Conservation (phyloP, 768 basidiomycete species). For the Termitomyces sp. region DNA sequence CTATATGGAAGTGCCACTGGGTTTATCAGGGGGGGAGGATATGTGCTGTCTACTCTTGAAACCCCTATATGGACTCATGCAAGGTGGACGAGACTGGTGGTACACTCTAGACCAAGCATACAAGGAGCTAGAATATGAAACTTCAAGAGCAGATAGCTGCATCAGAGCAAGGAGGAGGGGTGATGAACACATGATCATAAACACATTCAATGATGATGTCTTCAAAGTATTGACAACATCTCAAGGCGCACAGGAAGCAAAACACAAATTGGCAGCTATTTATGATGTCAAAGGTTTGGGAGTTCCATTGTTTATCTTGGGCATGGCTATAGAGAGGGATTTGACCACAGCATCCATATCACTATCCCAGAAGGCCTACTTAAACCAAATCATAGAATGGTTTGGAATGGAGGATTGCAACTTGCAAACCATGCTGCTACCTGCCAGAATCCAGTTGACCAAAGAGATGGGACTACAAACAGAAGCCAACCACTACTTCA, state of each 20-base stretch:
- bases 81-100: too few relatives aligned
- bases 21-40: background rate
- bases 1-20: background rate
- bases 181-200: background rate
- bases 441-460: too few relatives aligned
- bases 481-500: too few relatives aligned
- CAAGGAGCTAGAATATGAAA: background rate
- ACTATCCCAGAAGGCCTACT: background rate
- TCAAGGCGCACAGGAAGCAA: background rate
- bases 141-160: background rate
- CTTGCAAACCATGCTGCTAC: too few relatives aligned
- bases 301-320: background rate
- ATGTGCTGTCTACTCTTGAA: too few relatives aligned
- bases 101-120: too few relatives aligned
- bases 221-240: background rate
- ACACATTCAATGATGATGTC: too few relatives aligned
- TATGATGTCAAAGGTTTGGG: background rate
- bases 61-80: too few relatives aligned
- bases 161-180: background rate
- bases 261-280: background rate
- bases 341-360: background rate
- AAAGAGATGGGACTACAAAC: too few relatives aligned
- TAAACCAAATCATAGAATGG: background rate
- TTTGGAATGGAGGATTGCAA: background rate
- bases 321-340: background rate